phyloP scores from a whole-genome alignment of 2,329 filamentous ascomycete genomes.

The Lasiodiplodia sp. region DNA sequence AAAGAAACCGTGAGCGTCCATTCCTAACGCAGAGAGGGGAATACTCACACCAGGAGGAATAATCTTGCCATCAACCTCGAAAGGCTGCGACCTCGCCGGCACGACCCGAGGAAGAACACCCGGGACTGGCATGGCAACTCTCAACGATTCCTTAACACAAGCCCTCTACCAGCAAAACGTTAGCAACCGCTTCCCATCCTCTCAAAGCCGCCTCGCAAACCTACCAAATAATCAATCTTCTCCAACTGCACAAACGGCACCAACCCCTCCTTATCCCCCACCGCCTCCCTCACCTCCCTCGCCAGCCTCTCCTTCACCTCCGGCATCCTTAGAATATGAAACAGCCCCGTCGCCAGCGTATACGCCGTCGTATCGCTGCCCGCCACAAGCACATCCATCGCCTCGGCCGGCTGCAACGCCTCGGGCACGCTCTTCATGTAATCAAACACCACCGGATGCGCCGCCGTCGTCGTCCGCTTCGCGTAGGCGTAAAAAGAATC shows the following conservation, averaged over 20 bases:
- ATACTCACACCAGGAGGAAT: neutral
- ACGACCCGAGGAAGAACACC: neutral
- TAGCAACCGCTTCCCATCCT: neutral
- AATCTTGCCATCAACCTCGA: neutral
- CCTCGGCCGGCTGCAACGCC: neutral
- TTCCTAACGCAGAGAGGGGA: neutral
- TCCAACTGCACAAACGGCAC: neutral
- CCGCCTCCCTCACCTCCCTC: conserved; percentile 36
- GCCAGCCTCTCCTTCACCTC: conserved; percentile 33
- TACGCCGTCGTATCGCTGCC: conserved; percentile 50
- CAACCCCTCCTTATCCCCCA: conserved; percentile 31
- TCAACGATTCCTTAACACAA: neutral
- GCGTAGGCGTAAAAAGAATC: neutral
- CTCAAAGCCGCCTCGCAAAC: neutral
- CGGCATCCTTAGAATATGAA: conserved; percentile 44
- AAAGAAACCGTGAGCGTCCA: neutral
- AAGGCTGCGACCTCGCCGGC: neutral
- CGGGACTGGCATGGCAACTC: neutral
- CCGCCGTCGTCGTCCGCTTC: neutral
- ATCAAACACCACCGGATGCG: neutral
- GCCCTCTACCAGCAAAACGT: neutral
- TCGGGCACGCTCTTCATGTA: neutral
- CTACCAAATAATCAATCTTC: neutral
- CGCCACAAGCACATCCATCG: conserved; percentile 33
- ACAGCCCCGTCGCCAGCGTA: conserved; percentile 47